Conservation (phyloP, 2,329 filamentous ascomycete species). For the Capronia epimyces region DNA sequence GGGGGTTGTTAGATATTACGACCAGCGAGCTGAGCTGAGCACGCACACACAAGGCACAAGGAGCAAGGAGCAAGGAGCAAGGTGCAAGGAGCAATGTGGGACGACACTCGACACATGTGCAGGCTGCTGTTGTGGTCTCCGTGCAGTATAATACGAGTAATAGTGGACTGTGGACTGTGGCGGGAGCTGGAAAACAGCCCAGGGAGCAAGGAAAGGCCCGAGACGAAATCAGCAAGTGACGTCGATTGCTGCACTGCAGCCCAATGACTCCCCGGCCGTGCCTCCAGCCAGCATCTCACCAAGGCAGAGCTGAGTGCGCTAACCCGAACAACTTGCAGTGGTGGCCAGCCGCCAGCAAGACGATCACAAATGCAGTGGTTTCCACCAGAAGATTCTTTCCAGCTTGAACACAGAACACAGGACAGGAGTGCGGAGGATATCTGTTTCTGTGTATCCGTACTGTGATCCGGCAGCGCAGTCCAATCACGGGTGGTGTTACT, state of each 20-base stretch:
- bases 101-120: background rate
- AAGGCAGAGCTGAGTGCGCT: conserved; percentile 1
- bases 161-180: conserved; percentile 3
- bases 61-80: no score
- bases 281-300: background rate
- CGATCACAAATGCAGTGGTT: background rate
- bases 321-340: background rate
- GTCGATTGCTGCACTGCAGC: conserved; percentile 13
- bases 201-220: background rate
- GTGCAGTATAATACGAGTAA: no score
- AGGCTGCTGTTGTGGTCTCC: no score
- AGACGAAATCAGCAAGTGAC: conserved; percentile 6
- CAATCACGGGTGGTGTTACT: no score
- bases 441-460: no score
- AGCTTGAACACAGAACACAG: no score
- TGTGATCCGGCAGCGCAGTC: no score
- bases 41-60: no score
- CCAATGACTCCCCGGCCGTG: conserved; percentile 1
- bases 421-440: no score
- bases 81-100: no score
- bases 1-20: background rate
- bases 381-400: background rate
- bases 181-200: background rate
- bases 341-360: background rate
- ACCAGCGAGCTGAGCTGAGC: background rate